Evolutionary conservation across 352 stramenopile species (phyloP).

Genomic region (Pythium dissotocum): DNA sequence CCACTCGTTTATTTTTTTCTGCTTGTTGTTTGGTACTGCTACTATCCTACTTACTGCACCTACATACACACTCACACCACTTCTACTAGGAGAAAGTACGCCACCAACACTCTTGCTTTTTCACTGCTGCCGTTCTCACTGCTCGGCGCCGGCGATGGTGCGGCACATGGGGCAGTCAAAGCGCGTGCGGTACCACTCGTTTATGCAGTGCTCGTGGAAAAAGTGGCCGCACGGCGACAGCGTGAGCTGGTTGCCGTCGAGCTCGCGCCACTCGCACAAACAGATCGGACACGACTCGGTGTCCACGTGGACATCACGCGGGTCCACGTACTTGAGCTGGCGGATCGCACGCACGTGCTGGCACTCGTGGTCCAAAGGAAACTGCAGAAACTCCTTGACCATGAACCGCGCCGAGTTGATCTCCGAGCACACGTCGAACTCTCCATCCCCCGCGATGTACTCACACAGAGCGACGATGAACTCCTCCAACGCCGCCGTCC

Average conservation of each 20-base stretch:
- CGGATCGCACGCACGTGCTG: conserved; percentile 83
- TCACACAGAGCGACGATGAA: conserved; percentile 78
- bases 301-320: conserved; percentile 77
- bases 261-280: conserved; percentile 79
- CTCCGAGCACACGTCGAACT: conserved; percentile 60
- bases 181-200: conserved; percentile 86
- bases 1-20: too few relatives aligned
- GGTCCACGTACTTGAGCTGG: conserved; percentile 84
- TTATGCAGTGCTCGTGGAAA: conserved; percentile 89
- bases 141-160: conserved; percentile 66
- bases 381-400: conserved; percentile 85
- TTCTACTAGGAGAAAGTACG: too few relatives aligned
- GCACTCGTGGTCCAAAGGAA: conserved; percentile 76
- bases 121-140: not conserved
- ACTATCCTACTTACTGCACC: too few relatives aligned
- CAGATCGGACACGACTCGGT: conserved; percentile 84
- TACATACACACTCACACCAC: too few relatives aligned
- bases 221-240: conserved; percentile 83
- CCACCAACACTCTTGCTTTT: too few relatives aligned
- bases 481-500: conserved; percentile 70
- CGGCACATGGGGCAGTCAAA: conserved; percentile 90
- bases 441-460: conserved; percentile 55
- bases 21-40: too few relatives aligned
- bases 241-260: conserved; percentile 82
- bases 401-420: conserved; percentile 67